Conservation (phyloP, 345 rosid species). For the Euphorbia peplus region DNA sequence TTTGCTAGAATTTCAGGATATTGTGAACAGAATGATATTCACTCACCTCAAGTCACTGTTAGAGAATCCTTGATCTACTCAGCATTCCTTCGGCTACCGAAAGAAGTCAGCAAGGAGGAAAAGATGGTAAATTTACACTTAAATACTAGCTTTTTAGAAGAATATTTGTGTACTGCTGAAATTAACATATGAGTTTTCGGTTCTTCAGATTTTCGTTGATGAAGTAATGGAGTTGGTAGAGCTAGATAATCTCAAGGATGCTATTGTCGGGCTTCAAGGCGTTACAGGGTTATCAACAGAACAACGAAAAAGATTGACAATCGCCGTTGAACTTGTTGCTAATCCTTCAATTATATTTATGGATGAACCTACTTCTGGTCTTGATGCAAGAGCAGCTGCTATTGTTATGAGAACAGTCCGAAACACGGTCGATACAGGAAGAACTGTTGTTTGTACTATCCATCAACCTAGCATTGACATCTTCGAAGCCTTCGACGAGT, state of each 20-base stretch:
- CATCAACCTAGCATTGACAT: conserved; percentile 89
- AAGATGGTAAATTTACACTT: conserved; percentile 12
- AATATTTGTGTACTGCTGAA: neutral
- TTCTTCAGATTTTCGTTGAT: conserved; percentile 54
- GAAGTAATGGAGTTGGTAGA: conserved; percentile 70
- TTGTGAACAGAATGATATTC: conserved; percentile 60
- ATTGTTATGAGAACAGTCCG: conserved; percentile 92
- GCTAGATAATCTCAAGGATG: conserved; percentile 54
- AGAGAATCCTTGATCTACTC: conserved; percentile 52
- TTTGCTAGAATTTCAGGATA: conserved; percentile 64
- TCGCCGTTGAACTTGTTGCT: conserved; percentile 78
- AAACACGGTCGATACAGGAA: conserved; percentile 86
- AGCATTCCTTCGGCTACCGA: conserved; percentile 32
- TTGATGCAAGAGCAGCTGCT: conserved; percentile 86
- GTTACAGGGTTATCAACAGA: conserved; percentile 77
- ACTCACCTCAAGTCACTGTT: conserved; percentile 57
- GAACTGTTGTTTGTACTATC: conserved; percentile 83
- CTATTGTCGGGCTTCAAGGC: conserved; percentile 66
- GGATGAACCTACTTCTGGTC: conserved; percentile 94
- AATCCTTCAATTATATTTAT: conserved; percentile 88
- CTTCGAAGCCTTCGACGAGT: conserved; percentile 84
- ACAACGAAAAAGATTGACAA: conserved; percentile 78
- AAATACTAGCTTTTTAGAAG: neutral
- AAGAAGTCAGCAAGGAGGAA: conserved; percentile 23
- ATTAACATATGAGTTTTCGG: neutral